Evolutionary conservation across 2,329 filamentous ascomycete genomes (phyloP).

Genomic region (Aspergillus cejpii): DNA sequence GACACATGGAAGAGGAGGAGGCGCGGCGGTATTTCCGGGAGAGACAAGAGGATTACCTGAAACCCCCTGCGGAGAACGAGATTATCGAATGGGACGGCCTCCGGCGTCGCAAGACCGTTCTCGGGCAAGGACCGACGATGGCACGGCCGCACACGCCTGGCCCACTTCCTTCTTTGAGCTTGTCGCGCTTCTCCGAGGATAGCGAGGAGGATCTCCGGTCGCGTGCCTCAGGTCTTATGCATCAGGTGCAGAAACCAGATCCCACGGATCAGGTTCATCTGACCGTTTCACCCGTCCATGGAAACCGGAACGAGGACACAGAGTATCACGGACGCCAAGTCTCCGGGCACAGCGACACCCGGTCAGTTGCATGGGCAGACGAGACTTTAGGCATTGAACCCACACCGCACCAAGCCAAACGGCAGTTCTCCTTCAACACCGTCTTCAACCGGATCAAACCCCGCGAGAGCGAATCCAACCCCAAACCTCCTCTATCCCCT

Average conservation of each 20-base stretch:
- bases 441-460: constrained; percentile 57
- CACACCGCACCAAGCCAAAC: constrained; percentile 50
- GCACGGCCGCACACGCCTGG: constrained; percentile 37
- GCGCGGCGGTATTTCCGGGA: constrained; percentile 72
- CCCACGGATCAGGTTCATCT: constrained; percentile 57
- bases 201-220: constrained; percentile 37
- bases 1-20: constrained; percentile 74
- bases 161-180: constrained; percentile 71
- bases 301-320: constrained; percentile 42
- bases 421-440: constrained; percentile 90
- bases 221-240: constrained; percentile 36
- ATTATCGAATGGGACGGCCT: constrained; percentile 88
- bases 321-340: constrained; percentile 29
- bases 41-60: constrained; percentile 61
- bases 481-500: constrained; percentile 23
- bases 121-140: constrained; percentile 41
- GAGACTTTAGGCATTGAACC: constrained; percentile 24
- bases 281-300: constrained; percentile 52
- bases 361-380: constrained; percentile 33
- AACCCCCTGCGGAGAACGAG: constrained; percentile 71
- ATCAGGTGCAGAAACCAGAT: constrained; percentile 26
- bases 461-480: constrained; percentile 17
- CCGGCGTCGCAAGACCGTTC: constrained; percentile 60
- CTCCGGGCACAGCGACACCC: constrained; percentile 31
- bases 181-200: constrained; percentile 70